Evolutionary conservation across 2,329 filamentous ascomycete species (phyloP), one percentile per base, ranked within the genome.

Genomic region (Fusarium burgessii): DNA sequence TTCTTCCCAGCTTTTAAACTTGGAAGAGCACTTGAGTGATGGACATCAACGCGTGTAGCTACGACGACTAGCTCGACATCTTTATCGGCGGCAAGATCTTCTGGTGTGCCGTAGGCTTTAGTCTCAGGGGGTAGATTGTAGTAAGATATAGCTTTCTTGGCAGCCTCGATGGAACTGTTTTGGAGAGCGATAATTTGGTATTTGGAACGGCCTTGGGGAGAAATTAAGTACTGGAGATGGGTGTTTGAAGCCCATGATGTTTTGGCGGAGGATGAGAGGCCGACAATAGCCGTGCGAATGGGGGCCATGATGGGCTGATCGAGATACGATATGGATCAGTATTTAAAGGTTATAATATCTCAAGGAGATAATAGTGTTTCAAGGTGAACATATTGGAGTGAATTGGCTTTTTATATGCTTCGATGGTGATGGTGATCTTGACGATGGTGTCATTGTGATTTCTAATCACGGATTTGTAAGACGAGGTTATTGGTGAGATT

Each of bases 201-300:
- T 15, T 82, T 79, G 4, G 80, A 68, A 18, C 80, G 81, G 11
- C 84, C 82, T 6, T 76, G 79, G 0, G 83, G 77, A 0, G 86
- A 86, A 33, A 84, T 77, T 5, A 91, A 84, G 74, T 90, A 90
- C 0, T 90, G 88, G 0, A 91, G 83, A 72, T 91, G 89, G 5
- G 85, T 87, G 29, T 75, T 71, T 35, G 80, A 81, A 5, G 87
- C 88, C 89, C 89, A 91, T 0, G 84, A 83, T 7, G 82, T 83
- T 33, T 82, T 81, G 52, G 86, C 84, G 3, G 82, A 81, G 58
- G 85, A 79, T 3, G 87, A 89, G 56, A 90, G 86, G 47, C 88
- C 89, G 62, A 90, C 82, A n/a, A 91, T 81, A 33, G 84, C 89
- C 18, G 87, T 78, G 56, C 86, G 85, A 63, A 89, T 88, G 13